These are phyloP conservation scores for Saturnispora gosingensis DNA, from an alignment of 805 yeast genomes.

Conservation along the genomic window DNA sequence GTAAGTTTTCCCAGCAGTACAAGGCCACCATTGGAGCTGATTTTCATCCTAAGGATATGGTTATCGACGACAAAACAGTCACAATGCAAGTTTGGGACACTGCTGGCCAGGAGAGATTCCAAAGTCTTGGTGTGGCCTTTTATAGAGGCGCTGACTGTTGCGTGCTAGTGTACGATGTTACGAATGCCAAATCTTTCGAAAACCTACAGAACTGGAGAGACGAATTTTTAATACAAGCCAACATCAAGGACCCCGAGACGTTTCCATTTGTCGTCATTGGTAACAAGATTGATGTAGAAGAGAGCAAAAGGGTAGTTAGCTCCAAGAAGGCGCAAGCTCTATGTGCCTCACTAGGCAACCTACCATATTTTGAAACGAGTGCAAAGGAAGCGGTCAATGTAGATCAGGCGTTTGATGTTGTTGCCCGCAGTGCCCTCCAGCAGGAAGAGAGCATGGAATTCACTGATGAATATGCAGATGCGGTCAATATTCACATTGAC, in stretches of 20 bases:
- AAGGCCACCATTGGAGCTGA: slow-evolving; percentile 98
- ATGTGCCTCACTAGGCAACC: slow-evolving; percentile 43
- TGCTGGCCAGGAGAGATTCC: slow-evolving; percentile 98
- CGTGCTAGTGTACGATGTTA: slow-evolving; percentile 90
- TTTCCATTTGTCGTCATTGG: slow-evolving; percentile 96
- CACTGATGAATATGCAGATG: slow-evolving; percentile 91
- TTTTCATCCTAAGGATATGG: slow-evolving; percentile 83
- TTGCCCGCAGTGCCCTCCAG: slow-evolving; percentile 90
- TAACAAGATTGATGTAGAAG: slow-evolving; percentile 91
- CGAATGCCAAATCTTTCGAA: slow-evolving; percentile 89
- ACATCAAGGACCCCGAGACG: slow-evolving; percentile 85
- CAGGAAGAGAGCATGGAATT: slow-evolving; percentile 90
- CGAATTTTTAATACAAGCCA: slow-evolving; percentile 89
- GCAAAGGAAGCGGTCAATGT: slow-evolving; percentile 96
- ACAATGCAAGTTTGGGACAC: slow-evolving; percentile 95
- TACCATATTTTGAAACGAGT: slow-evolving; percentile 94
- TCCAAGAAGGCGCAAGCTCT: slow-evolving; percentile 41
- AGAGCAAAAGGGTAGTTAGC: slow-evolving; percentile 66
- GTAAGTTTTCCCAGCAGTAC: slow-evolving; percentile 89
- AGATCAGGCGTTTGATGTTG: slow-evolving; percentile 90
- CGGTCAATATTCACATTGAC: slow-evolving; percentile 89
- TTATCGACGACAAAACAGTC: slow-evolving; percentile 73
- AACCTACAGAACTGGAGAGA: slow-evolving; percentile 86
- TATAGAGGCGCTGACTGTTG: slow-evolving; percentile 98
- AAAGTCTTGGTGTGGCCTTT: slow-evolving; percentile 92